phyloP scores from a whole-genome alignment of 805 yeast genomes.

The Candida stauntonica region DNA sequence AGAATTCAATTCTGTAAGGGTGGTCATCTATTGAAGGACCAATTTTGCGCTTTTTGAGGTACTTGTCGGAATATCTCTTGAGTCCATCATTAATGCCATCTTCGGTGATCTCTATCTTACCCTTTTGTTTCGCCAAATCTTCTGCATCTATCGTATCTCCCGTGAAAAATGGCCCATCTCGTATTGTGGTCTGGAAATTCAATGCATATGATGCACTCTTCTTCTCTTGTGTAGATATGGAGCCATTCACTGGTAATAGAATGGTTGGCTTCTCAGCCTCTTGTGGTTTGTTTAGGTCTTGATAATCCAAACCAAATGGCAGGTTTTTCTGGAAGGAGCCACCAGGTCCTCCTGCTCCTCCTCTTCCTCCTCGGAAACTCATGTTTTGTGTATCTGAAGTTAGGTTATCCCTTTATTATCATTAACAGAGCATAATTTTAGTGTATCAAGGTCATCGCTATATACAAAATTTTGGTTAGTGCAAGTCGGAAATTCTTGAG shows the following conservation, averaged over 20 bases:
- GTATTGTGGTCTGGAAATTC: constrained; percentile 48
- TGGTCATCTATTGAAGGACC: constrained; percentile 74
- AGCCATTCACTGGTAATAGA: constrained; percentile 63
- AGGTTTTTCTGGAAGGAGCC: constrained; percentile 37
- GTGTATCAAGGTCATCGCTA: too few relatives aligned
- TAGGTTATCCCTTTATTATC: too few relatives aligned
- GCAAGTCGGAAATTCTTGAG: too few relatives aligned
- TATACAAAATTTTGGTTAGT: not conserved
- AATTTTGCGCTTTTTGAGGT: constrained; percentile 62
- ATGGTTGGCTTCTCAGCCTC: constrained; percentile 34
- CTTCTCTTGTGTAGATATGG: constrained; percentile 46
- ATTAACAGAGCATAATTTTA: too few relatives aligned
- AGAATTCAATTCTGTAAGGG: constrained; percentile 65
- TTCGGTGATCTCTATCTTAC: constrained; percentile 29
- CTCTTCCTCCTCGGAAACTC: constrained; percentile 51
- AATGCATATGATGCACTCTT: constrained; percentile 50
- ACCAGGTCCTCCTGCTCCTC: constrained; percentile 36
- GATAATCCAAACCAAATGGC: constrained; percentile 72
- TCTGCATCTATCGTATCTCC: constrained; percentile 42
- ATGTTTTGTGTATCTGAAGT: constrained; percentile 27
- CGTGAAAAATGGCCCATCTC: constrained; percentile 64
- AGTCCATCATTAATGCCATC: constrained; percentile 61
- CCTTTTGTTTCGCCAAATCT: constrained; percentile 17
- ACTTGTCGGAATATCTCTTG: constrained; percentile 77
- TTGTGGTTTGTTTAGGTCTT: constrained; percentile 43